Evolutionary conservation across 176 grass and related monocot species (phyloP), one percentile per base, ranked within the genome.

Genomic region (Secale cereale): DNA sequence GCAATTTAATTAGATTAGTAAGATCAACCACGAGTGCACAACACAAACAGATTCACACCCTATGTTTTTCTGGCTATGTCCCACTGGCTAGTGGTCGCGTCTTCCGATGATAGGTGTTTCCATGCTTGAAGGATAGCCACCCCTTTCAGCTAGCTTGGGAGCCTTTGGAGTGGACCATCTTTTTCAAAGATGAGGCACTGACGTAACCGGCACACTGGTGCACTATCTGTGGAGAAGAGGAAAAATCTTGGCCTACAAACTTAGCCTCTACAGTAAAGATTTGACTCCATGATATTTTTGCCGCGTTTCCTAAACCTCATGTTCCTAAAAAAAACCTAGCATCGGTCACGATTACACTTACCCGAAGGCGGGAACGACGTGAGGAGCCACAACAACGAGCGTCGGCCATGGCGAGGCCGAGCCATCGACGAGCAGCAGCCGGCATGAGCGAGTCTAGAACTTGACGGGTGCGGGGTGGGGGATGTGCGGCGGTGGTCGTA

Each of bases 121-220:
- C 68, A 4, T 22, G 70, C 82, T 69, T 7, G 15, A 82, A 45
- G 56, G 79, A 69, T 82, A 35, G 84, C 59, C 74, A 78, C 56
- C 15, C 76, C 59, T 82, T 86, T 83, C 23, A 83, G 31, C 56
- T 79, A 83, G 72, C 56, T 79, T 7, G 74, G 65, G 74, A 66
- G 7, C 70, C 40, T 48, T 50, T 74, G 71, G 71, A 74, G 48
- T 52, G 52, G 52, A 57, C 80, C 65, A 90, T 86, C 70, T 74
- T 74, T 74, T 48, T 10, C 66, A 23, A 86, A 82, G 20, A 87
- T 25, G 45, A 39, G 12, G 66, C 59, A 67, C 56, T 81, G 22
- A 3, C 33, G 36, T 85, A 59, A 16, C 32, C 25, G 20, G 23
- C 32, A 70, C 50, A 16, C 13, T 1, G 2, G 1, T 0, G 39